Base-by-base conservation (phyloP, 176 grass and related monocot genomes). In the Oryza coarctata region DNA sequence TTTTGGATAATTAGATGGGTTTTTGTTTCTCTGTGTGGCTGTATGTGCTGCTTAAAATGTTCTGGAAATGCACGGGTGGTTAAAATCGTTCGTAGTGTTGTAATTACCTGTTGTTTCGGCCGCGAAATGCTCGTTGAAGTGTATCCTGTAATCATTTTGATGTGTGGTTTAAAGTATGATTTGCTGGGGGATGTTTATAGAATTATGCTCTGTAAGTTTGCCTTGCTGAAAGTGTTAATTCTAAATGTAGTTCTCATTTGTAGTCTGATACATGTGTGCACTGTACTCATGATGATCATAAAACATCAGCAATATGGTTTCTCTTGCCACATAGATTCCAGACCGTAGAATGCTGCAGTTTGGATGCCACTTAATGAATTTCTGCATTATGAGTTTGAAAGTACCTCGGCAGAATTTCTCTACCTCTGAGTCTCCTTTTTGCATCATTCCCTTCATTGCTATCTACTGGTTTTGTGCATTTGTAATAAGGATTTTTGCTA, bases 401-500 rank as follows among this genome's bases (percentile, higher is more conserved):
- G 8, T 31, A 28, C 18, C 35, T 52, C n/a, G 68, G 45, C 26
- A 50, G 41, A 45, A 33, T 41, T 47, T 49, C n/a, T 74, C 68
- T 68, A 29, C 20, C 73, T 80, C 36, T 31, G 62, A 81, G 25
- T 60, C 27, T 78, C 2, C n/a, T 57, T 44, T 49, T 20, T 26
- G 6, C 45, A 55, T 55, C 26, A 18, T 85, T 82, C 55, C 9
- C 9, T 62, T 68, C n/a, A 55, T 32, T 75, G 35, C 35, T 44
- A 61, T 83, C 58, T 17, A 80, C 9, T 60, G 15, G 27, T 70
- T 80, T 35, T 25, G 20, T 68, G 85, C 15, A 75, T 38, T 80
- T 7, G 49, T 67, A 57, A 66, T 67, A 74, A 78, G 4, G 55
- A 12, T 22, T 68, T 60, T 83, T 40, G 20, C 50, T 36, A 74